phyloP scores from a whole-genome alignment of 2,329 filamentous ascomycete species.

The Escovopsis sp. region DNA sequence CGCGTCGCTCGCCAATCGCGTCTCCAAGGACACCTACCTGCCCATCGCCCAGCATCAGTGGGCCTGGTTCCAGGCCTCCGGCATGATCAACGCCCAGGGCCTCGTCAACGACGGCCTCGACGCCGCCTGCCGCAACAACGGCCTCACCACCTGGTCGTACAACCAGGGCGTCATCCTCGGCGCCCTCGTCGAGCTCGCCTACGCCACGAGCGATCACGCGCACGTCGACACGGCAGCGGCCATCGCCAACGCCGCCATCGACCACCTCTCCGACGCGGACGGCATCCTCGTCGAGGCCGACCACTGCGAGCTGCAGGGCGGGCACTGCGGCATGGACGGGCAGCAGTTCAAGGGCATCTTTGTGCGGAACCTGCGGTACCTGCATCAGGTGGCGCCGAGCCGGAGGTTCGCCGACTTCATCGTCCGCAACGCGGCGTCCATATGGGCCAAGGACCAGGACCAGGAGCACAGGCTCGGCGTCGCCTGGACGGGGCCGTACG shows the following conservation, averaged over 20 bases:
- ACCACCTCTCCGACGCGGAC: conserved; percentile 24
- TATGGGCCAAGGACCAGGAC: conserved; percentile 46
- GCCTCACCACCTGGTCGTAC: conserved; percentile 35
- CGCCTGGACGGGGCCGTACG: conserved; percentile 48
- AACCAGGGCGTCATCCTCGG: conserved; percentile 44
- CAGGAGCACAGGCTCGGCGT: conserved; percentile 37
- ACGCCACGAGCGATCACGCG: conserved; percentile 24
- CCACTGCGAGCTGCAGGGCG: conserved; percentile 17
- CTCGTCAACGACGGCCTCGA: conserved; percentile 40
- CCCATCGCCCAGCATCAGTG: conserved; percentile 34
- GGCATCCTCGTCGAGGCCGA: conserved; percentile 29
- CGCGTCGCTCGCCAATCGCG: conserved; percentile 35
- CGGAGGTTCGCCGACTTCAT: conserved; percentile 38
- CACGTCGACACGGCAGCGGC: conserved; percentile 26
- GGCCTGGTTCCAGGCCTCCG: conserved; percentile 35
- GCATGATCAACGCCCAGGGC: conserved; percentile 34
- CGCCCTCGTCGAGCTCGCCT: conserved; percentile 35
- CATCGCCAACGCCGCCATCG: conserved; percentile 39
- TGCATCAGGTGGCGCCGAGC: conserved; percentile 36
- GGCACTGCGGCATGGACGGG: conserved; percentile 30
- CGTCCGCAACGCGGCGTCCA: conserved; percentile 43
- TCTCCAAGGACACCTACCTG: conserved; percentile 27
- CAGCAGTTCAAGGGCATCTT: conserved; percentile 63
- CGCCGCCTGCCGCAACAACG: conserved; percentile 34
- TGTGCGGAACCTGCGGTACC: conserved; percentile 43